Percentiles rank a stretch among this genome's conserved stretches.
These are phyloP conservation scores for Neopestalotiopsis sp. DNA, from an alignment of 2,329 filamentous ascomycete species.

Conservation along the genomic window DNA sequence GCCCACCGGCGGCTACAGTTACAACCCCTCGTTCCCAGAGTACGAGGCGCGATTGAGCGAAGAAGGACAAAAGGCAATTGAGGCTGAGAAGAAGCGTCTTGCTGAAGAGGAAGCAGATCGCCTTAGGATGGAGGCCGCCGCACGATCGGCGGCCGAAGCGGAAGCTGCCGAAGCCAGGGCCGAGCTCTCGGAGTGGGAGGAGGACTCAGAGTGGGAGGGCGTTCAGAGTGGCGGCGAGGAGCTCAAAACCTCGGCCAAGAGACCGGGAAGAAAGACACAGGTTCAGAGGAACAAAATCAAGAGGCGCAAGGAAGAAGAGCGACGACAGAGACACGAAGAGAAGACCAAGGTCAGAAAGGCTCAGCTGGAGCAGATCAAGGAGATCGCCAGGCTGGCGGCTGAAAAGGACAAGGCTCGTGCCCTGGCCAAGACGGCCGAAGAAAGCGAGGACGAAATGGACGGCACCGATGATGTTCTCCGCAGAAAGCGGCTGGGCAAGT, in stretches of 20 bases:
- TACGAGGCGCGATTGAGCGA: constrained; percentile 78
- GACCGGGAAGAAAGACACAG: constrained; percentile 83
- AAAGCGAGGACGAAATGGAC: constrained; percentile 57
- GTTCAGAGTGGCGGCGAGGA: constrained; percentile 83
- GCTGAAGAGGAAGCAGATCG: constrained; percentile 70
- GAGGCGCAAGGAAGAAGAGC: constrained; percentile 86
- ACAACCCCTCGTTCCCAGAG: constrained; percentile 88
- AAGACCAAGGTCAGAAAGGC: constrained; percentile 74
- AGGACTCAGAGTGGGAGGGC: constrained; percentile 91
- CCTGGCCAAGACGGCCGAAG: constrained; percentile 45
- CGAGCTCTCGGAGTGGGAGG: constrained; percentile 74
- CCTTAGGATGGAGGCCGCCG: constrained; percentile 70
- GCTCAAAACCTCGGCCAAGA: constrained; percentile 68
- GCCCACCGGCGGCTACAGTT: constrained; percentile 84
- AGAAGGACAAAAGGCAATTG: constrained; percentile 80
- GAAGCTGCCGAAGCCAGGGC: constrained; percentile 74
- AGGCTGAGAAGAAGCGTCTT: constrained; percentile 76
- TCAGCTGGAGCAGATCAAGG: constrained; percentile 74
- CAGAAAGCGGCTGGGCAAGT: constrained; percentile 75
- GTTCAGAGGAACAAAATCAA: constrained; percentile 87
- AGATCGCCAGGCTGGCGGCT: constrained; percentile 67
- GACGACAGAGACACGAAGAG: constrained; percentile 74
- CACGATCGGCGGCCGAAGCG: constrained; percentile 72
- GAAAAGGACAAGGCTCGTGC: constrained; percentile 59
- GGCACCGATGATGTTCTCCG: constrained; percentile 69